These are phyloP conservation scores for Leucocoprinus leucothites DNA, from an alignment of 768 basidiomycete genomes.

Conservation along the genomic window DNA sequence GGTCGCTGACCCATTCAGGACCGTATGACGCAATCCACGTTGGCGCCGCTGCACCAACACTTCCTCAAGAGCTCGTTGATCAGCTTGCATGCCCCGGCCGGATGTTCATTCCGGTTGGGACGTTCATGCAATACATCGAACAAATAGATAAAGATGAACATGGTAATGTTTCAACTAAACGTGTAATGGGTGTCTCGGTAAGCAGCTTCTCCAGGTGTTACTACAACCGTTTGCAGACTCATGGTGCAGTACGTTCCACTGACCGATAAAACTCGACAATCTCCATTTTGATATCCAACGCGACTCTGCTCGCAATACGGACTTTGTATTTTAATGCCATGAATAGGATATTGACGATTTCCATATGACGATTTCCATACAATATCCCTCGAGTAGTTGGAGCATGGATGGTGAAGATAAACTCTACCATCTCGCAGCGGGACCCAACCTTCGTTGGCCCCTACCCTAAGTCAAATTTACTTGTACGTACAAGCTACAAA, in stretches of 20 bases:
- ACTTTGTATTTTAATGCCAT: too few species aligned
- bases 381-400: too few species aligned
- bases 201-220: conserved; percentile 23
- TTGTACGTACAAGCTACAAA: too few species aligned
- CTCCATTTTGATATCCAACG: not conserved
- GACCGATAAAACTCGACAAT: conserved; percentile 15
- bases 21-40: conserved; percentile 90
- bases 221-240: not conserved
- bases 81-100: conserved; percentile 75
- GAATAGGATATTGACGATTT: too few species aligned
- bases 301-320: not conserved
- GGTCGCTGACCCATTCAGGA: conserved; percentile 27
- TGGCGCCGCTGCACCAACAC: conserved; percentile 80
- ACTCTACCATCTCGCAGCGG: too few species aligned
- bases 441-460: too few species aligned
- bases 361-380: too few species aligned
- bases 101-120: conserved; percentile 94
- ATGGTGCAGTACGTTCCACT: conserved; percentile 16
- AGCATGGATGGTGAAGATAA: too few species aligned
- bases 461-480: too few species aligned
- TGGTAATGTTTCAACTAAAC: conserved; percentile 60
- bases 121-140: conserved; percentile 53
- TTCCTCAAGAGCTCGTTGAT: conserved; percentile 70
- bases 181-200: conserved; percentile 82
- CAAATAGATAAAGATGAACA: conserved; percentile 76